A percentile compares a stretch with the other conserved stretches of the same genome.
phyloP scores from a whole-genome alignment of 169 alveolate species.

The Plasmodium adleri region DNA sequence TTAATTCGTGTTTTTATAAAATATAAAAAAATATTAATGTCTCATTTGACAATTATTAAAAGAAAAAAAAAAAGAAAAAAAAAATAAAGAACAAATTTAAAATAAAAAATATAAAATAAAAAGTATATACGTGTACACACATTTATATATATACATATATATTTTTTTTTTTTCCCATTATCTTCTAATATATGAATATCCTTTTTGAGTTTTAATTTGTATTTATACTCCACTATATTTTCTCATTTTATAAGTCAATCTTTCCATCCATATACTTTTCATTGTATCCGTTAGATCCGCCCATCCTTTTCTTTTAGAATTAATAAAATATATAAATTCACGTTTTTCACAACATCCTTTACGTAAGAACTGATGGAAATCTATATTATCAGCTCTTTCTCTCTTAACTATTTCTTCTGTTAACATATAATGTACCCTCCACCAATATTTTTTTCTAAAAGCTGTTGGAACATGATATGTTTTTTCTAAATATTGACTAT shows the following conservation, averaged over 20 bases:
- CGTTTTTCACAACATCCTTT: slow-evolving; percentile 29
- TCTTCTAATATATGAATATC: too few relatives aligned
- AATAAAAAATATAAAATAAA: too few relatives aligned
- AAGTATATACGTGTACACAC: too few relatives aligned
- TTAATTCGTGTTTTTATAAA: too few relatives aligned
- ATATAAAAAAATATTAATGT: too few relatives aligned
- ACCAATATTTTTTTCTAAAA: slow-evolving; percentile 41
- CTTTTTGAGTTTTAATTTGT: too few relatives aligned
- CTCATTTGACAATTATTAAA: too few relatives aligned
- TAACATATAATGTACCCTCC: slow-evolving; percentile 45
- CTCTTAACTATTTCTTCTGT: slow-evolving; percentile 27
- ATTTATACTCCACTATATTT: slow-evolving; percentile 25
- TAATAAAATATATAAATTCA: slow-evolving; percentile 11
- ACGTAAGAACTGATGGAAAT: slow-evolving; percentile 9
- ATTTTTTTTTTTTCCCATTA: too few relatives aligned
- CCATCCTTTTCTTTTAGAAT: slow-evolving; percentile 33
- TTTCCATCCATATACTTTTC: slow-evolving; percentile 38
- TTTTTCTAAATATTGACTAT: slow-evolving; percentile 29
- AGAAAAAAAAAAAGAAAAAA: too few relatives aligned
- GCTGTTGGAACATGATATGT: slow-evolving; percentile 8
- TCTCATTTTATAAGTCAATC: slow-evolving; percentile 50
- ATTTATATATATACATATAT: too few relatives aligned
- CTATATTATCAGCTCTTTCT: slow-evolving; percentile 26
- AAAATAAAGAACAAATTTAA: too few relatives aligned
- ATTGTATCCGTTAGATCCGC: slow-evolving; percentile 9